phyloP scores from a whole-genome alignment of 495 filamentous ascomycete genomes.

The Zalerion maritima region DNA sequence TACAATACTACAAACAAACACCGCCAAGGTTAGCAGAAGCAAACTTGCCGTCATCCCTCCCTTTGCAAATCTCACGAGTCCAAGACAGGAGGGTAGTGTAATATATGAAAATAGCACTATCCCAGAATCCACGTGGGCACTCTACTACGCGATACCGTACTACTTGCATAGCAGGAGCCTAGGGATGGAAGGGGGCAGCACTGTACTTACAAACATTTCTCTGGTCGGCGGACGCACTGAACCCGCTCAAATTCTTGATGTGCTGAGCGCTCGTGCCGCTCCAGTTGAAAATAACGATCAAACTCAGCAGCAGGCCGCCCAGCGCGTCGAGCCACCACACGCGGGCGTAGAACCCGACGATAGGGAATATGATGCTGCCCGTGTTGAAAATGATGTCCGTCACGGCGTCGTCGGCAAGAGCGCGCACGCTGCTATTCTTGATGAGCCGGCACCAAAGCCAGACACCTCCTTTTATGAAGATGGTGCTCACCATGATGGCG shows the following conservation, averaged over 20 bases:
- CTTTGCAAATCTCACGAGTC: too few species aligned
- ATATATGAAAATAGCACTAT: too few species aligned
- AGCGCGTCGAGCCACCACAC: conserved; percentile 81
- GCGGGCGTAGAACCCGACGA: conserved; percentile 63
- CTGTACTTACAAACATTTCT: conserved; percentile 54
- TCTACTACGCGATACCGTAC: too few species aligned
- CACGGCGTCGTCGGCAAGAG: conserved; percentile 36
- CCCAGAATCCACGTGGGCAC: too few species aligned
- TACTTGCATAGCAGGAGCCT: background rate
- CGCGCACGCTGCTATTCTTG: conserved; percentile 78
- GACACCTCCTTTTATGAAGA: conserved; percentile 66
- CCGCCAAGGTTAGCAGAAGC: background rate
- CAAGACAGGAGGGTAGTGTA: too few species aligned
- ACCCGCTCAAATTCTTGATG: conserved; percentile 71
- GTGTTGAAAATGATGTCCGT: conserved; percentile 74
- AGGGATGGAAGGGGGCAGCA: background rate
- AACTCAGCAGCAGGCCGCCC: conserved; percentile 65
- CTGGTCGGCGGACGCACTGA: conserved; percentile 63
- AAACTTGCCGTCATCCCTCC: too few species aligned
- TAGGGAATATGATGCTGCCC: conserved; percentile 73
- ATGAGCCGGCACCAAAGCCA: conserved; percentile 88
- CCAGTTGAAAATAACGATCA: conserved; percentile 82
- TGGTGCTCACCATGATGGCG: conserved; percentile 66
- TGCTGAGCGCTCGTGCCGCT: conserved; percentile 57
- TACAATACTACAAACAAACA: conserved; percentile 46